A percentile compares a stretch with the other conserved stretches of the same genome.
These are phyloP conservation scores for Diplodia intermedia DNA, from an alignment of 2,329 filamentous ascomycete genomes.

Conservation along the genomic window DNA sequence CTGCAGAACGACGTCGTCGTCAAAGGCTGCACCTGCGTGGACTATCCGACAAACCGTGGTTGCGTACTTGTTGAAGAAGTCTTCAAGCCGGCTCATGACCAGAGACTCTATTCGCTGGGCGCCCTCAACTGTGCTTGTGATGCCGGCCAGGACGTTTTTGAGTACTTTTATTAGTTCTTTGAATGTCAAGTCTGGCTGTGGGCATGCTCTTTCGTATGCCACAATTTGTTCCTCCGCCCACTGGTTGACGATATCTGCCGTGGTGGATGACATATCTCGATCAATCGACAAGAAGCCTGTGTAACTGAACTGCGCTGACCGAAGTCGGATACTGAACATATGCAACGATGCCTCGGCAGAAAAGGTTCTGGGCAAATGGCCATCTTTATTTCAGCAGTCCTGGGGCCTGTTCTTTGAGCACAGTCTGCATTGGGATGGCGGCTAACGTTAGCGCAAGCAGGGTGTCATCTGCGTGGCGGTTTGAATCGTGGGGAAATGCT, in stretches of 20 bases:
- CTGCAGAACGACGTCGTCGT: not conserved
- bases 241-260: not conserved
- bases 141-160: constrained; percentile 1
- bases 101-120: not conserved
- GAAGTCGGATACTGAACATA: not conserved
- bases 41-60: not conserved
- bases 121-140: not conserved
- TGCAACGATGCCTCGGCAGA: not conserved
- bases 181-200: not conserved
- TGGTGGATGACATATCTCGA: not conserved
- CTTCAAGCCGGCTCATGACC: not conserved
- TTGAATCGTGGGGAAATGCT: not conserved
- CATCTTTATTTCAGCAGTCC: not conserved
- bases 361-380: not conserved
- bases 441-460: not conserved
- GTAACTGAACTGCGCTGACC: too few relatives aligned
- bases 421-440: not conserved
- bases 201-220: not conserved
- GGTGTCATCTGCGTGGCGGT: not conserved
- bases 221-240: not conserved
- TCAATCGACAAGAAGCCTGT: not conserved
- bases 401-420: not conserved
- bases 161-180: not conserved
- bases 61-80: not conserved
- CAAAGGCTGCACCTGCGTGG: not conserved